Evolutionary conservation across 2,329 filamentous ascomycete species (phyloP), one percentile per base, ranked within the genome.

Genomic region (Reticulascus tulasneorum): DNA sequence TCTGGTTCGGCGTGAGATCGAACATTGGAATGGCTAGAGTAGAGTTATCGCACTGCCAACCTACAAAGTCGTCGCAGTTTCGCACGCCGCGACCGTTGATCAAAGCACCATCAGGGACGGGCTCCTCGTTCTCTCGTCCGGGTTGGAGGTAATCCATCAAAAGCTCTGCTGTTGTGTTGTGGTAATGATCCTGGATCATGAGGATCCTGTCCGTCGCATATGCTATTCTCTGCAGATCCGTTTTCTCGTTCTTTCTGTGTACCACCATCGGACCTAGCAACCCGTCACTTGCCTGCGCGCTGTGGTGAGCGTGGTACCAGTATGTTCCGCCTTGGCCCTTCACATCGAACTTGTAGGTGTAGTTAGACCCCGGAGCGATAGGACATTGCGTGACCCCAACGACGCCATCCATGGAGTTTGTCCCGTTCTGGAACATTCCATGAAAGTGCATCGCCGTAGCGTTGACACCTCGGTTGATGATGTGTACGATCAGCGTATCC

Each of bases 351-450:
- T 74, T 73, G 54, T 88, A 89, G 1, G 71, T 78, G 44, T 84
- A 82, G 1, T 65, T 75, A 3, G 67, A 61, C 2, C 77, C 77
- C 1, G 83, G 78, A 0, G 76, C 68, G 29, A 88, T 81, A 0
- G 75, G 70, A 43, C 81, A 85, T 52, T 86, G 83, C 0, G 75
- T 82, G 6, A 86, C 70, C 23, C 76, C 81, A 0, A 77, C 67
- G 2, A 82, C 74, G 1, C 85, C 86, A 50, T 91, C 85, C 80
- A 87, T 86, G 38, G 71, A 71, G 40, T 79, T 86, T 0, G 83
- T 85, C 9, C 82, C 83, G 47, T 86, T 86, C 53, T 88, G 84
- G 52, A 79, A 87, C 44, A 91, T 70, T 12, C 86, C 86, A 47
- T 91, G 86, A 56, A 85, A 90, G 53, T 91, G 86, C 6, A 90